A percentile compares a stretch with the other conserved stretches of the same genome.
These are phyloP conservation scores for Mycosphaerella arachidis DNA, from an alignment of 2,329 filamentous ascomycete species.

Conservation along the genomic window DNA sequence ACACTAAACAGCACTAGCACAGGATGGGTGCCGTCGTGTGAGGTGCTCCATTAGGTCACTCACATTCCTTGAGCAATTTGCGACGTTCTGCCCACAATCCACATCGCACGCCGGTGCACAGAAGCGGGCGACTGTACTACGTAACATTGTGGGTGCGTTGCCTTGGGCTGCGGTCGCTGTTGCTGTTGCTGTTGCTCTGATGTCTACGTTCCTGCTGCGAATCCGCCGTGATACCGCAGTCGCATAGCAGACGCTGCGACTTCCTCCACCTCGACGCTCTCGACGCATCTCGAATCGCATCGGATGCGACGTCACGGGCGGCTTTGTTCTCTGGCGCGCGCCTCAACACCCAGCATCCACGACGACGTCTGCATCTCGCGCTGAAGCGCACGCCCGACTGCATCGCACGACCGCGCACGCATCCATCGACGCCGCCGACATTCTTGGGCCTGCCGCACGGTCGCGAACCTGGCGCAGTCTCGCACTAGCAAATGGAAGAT, in stretches of 20 bases:
- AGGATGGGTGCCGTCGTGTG: neutral
- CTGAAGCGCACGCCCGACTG: neutral
- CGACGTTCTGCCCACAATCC: constrained; percentile 5
- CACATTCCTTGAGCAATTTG: constrained; percentile 9
- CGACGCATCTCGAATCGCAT: neutral
- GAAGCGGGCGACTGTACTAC: constrained; percentile 6
- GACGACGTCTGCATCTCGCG: neutral
- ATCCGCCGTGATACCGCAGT: neutral
- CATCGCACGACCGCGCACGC: neutral
- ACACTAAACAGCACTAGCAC: neutral
- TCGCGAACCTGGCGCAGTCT: constrained; percentile 1
- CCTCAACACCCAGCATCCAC: neutral
- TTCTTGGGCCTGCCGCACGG: neutral
- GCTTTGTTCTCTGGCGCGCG: neutral
- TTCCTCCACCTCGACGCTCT: neutral
- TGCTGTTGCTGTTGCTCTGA: constrained; percentile 2
- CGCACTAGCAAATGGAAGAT: constrained; percentile 29
- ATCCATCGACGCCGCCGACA: neutral
- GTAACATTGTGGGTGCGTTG: neutral
- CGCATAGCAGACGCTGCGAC: neutral
- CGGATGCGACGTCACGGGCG: constrained; percentile 1
- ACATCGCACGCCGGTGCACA: neutral
- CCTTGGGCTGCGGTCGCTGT: constrained; percentile 6
- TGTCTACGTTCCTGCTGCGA: constrained; percentile 11
- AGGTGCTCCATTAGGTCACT: constrained; percentile 2